Evolutionary conservation across 148 eudicot species (phyloP).

Genomic region (Camellia lanceoleosa): DNA sequence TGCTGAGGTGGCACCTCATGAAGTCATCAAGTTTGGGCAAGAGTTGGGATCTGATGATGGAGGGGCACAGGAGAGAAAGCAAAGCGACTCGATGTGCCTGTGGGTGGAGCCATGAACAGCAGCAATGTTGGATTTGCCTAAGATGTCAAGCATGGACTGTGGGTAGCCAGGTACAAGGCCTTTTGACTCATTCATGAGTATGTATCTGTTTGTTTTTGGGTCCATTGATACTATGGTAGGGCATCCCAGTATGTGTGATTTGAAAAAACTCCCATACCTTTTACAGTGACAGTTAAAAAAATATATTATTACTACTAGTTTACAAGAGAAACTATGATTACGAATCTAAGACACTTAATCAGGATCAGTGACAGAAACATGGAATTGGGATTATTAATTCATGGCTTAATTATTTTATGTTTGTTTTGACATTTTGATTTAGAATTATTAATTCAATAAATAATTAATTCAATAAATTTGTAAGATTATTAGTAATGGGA

Average conservation of each 20-base stretch:
- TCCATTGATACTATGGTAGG: constrained; percentile 95
- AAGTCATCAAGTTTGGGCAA: constrained; percentile 76
- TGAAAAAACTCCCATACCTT: constrained; percentile 89
- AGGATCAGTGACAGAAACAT: too few relatives aligned
- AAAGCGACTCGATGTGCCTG: constrained; percentile 94
- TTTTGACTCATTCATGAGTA: constrained; percentile 77
- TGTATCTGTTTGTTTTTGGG: constrained; percentile 77
- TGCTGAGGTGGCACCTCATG: constrained; percentile 76
- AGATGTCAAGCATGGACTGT: constrained; percentile 81
- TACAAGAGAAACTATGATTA: too few relatives aligned
- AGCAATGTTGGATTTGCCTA: constrained; percentile 92
- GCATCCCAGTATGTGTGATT: constrained; percentile 86
- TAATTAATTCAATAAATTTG: too few relatives aligned
- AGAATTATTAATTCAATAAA: too few relatives aligned
- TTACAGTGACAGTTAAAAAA: not conserved
- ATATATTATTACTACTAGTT: not conserved
- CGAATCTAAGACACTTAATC: too few relatives aligned
- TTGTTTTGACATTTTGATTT: too few relatives aligned
- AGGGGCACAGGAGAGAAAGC: constrained; percentile 69
- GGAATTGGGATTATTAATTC: too few relatives aligned
- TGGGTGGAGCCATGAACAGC: constrained; percentile 95
- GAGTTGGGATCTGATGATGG: constrained; percentile 67
- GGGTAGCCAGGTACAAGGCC: constrained; percentile 96
- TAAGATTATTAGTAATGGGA: too few relatives aligned
- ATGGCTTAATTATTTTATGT: too few relatives aligned